A percentile compares a stretch with the other conserved stretches of the same genome.
phyloP scores from a whole-genome alignment of 1,284 basidiomycete genomes.

The Fistulinella staudtii region DNA sequence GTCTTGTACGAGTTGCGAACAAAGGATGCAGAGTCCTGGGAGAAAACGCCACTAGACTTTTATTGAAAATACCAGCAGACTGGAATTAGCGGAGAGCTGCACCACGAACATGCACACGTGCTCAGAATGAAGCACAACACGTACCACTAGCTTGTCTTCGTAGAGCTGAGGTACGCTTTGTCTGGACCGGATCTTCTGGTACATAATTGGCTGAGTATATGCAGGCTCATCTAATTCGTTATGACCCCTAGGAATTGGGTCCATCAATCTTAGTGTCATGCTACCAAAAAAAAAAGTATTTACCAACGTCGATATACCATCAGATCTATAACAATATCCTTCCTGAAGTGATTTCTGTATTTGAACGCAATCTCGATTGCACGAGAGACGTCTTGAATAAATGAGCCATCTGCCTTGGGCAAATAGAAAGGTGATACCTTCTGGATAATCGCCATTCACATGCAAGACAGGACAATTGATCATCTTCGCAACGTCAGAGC shows the following conservation, averaged over 20 bases:
- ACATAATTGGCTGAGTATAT: conserved; percentile 89
- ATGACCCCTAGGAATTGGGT: conserved; percentile 53
- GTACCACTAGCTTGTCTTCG: conserved; percentile 71
- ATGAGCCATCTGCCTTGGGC: too few species aligned
- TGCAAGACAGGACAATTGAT: conserved; percentile 87
- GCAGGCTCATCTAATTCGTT: conserved; percentile 90
- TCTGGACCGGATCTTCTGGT: conserved; percentile 74
- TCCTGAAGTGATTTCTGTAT: conserved; percentile 81
- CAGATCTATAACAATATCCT: conserved; percentile 85
- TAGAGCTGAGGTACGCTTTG: conserved; percentile 79
- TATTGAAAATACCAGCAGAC: background rate
- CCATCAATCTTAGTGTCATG: background rate
- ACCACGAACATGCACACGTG: background rate
- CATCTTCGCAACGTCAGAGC: conserved; percentile 88
- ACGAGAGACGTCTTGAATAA: conserved; percentile 62
- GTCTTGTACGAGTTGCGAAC: conserved; percentile 57
- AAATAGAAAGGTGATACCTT: too few species aligned
- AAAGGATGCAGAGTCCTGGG: conserved; percentile 43
- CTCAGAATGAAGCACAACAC: conserved; percentile 22
- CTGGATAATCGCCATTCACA: conserved; percentile 87
- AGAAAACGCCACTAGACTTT: conserved; percentile 56
- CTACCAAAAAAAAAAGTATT: conserved; percentile 15
- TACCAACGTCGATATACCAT: conserved; percentile 84
- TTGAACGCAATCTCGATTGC: conserved; percentile 79
- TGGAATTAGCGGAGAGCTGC: background rate